Percentiles rank a stretch among this genome's conserved stretches.
Evolutionary conservation across 257 asterid species (phyloP).

Genomic region (Solanum peruvianum): DNA sequence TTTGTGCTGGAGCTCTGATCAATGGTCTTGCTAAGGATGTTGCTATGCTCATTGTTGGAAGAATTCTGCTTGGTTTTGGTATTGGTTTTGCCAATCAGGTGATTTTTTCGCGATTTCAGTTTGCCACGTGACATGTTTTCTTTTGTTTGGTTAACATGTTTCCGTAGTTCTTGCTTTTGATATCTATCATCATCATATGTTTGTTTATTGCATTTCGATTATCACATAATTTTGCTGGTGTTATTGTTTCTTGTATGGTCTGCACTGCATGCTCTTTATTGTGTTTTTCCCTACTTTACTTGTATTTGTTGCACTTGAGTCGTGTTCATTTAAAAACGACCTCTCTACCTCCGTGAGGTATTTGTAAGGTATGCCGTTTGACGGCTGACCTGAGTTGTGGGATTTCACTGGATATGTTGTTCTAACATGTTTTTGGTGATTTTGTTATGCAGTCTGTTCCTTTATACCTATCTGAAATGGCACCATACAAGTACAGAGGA

Average conservation of each 20-base stretch:
- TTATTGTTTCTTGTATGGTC: background rate
- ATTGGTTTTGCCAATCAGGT: conserved; percentile 92
- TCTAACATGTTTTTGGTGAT: background rate
- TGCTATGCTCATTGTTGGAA: conserved; percentile 70
- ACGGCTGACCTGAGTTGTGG: background rate
- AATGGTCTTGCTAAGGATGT: conserved; percentile 54
- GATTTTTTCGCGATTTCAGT: background rate
- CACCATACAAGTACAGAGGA: conserved; percentile 54
- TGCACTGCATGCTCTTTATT: background rate
- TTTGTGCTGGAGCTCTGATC: conserved; percentile 62
- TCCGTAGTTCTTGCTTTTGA: background rate
- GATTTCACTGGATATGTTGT: background rate
- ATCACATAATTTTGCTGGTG: no score
- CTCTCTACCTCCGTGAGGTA: background rate
- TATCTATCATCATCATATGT: background rate
- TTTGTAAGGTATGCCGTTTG: no score
- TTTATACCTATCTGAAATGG: conserved; percentile 57
- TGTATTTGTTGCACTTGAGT: background rate
- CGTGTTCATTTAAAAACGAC: accelerated
- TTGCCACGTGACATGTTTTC: background rate
- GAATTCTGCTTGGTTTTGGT: conserved; percentile 73
- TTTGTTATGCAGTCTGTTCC: conserved; percentile 41
- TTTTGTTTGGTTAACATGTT: background rate
- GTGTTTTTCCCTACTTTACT: background rate
- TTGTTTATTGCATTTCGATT: background rate